Percentiles rank a stretch among this genome's conserved stretches.
Conservation (phyloP, 371 early-diverging fungal species). For the Actinomortierella wolfii region DNA sequence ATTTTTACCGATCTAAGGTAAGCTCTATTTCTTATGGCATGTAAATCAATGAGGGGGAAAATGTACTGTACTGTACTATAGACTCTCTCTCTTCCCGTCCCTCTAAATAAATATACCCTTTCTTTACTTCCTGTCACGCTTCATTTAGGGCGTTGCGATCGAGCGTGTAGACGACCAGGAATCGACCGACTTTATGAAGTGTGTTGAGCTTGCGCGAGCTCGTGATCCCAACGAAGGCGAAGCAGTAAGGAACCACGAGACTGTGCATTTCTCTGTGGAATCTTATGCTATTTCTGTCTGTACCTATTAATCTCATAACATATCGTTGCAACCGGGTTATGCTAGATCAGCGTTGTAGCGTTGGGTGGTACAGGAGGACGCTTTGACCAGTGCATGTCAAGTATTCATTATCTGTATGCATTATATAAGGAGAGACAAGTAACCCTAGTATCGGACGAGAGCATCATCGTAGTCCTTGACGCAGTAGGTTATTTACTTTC, state of each 20-base stretch:
- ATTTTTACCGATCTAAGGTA: constrained; percentile 64
- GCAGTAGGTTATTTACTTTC: constrained; percentile 53
- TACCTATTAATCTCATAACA: neutral
- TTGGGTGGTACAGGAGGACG: constrained; percentile 87
- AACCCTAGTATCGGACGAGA: constrained; percentile 71
- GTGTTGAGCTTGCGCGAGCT: constrained; percentile 52
- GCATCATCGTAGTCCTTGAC: constrained; percentile 70
- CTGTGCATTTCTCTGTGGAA: too few relatives aligned
- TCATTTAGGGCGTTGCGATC: constrained; percentile 54
- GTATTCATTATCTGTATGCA: constrained; percentile 72
- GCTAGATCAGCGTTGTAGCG: constrained; percentile 64
- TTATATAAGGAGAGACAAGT: constrained; percentile 56
- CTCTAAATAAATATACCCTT: constrained; percentile 3
- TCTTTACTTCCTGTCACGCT: neutral
- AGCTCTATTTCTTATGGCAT: constrained; percentile 11
- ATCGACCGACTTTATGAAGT: constrained; percentile 90
- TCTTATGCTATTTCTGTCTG: too few relatives aligned
- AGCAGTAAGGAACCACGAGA: neutral
- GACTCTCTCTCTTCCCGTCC: constrained; percentile 4
- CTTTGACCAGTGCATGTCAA: constrained; percentile 88
- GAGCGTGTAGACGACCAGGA: constrained; percentile 62
- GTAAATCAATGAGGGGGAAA: constrained; percentile 1
- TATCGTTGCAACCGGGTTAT: neutral
- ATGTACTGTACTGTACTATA: too few relatives aligned
- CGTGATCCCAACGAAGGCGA: constrained; percentile 31